Evolutionary conservation across 768 basidiomycete species (phyloP).

Genomic region (Hebeloma cylindrosporum): DNA sequence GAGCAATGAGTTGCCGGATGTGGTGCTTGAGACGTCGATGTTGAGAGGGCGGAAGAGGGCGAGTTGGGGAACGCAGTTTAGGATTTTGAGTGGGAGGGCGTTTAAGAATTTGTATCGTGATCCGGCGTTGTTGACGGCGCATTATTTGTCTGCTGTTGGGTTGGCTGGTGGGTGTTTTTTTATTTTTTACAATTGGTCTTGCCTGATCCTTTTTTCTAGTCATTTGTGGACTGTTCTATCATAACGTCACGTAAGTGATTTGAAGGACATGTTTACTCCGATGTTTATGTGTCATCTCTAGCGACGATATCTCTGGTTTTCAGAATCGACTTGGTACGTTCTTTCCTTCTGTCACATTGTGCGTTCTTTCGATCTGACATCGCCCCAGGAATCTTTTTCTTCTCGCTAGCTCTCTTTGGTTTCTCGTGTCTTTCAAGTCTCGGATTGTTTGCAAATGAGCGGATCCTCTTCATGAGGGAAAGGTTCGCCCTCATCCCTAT

Average conservation of each 20-base stretch:
- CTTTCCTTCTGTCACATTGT: neutral
- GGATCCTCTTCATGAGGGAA: constrained; percentile 98
- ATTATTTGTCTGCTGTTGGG: constrained; percentile 82
- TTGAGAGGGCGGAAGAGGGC: constrained; percentile 78
- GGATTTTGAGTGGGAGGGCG: constrained; percentile 90
- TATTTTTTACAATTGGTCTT: constrained; percentile 2
- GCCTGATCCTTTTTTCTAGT: constrained; percentile 43
- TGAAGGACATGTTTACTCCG: neutral
- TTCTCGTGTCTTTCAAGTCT: constrained; percentile 96
- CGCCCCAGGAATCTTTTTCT: constrained; percentile 85
- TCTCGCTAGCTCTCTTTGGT: constrained; percentile 93
- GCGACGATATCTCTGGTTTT: constrained; percentile 95
- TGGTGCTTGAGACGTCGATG: constrained; percentile 63
- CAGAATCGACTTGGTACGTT: constrained; percentile 81
- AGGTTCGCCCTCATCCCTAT: constrained; percentile 48
- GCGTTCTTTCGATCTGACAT: neutral
- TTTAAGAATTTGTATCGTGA: constrained; percentile 99
- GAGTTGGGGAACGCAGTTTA: constrained; percentile 87
- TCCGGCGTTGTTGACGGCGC: constrained; percentile 86
- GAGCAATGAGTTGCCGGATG: constrained; percentile 58
- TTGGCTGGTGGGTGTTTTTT: constrained; percentile 67
- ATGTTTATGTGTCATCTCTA: constrained; percentile 22
- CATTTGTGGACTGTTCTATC: constrained; percentile 92
- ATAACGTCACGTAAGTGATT: constrained; percentile 69
- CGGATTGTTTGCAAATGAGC: constrained; percentile 91